phyloP scores from a whole-genome alignment of 208 protist genomes.

The Trypanosomatidae sp. region DNA sequence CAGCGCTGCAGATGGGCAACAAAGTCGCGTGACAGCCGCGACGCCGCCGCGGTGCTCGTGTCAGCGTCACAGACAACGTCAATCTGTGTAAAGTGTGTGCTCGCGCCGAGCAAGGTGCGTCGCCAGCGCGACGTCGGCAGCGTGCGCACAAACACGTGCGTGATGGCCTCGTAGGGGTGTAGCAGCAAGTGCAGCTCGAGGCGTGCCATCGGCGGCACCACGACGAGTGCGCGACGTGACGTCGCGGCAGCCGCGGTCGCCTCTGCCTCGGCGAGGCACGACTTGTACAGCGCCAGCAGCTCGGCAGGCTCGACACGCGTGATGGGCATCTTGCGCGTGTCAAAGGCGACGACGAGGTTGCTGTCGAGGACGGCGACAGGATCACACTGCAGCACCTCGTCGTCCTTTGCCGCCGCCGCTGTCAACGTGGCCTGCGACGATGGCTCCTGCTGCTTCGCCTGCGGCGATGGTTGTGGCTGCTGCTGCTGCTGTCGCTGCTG shows the following conservation, averaged over 20 bases:
- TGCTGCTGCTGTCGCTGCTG: not conserved
- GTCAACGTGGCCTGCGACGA: not conserved
- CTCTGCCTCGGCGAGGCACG: too few relatives aligned
- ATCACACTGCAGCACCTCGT: not conserved
- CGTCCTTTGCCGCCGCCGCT: not conserved
- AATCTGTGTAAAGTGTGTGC: slow-evolving; percentile 72
- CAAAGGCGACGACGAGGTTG: slow-evolving; percentile 37
- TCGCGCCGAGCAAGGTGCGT: slow-evolving; percentile 32
- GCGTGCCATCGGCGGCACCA: slow-evolving; percentile 60
- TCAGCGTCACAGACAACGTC: slow-evolving; percentile 40
- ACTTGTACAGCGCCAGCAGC: slow-evolving; percentile 22
- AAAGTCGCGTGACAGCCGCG: slow-evolving; percentile 29
- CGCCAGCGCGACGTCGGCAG: slow-evolving; percentile 57
- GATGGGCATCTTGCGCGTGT: slow-evolving; percentile 59
- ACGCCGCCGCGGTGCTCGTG: slow-evolving; percentile 2
- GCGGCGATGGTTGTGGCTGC: not conserved
- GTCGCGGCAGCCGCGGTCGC: too few relatives aligned
- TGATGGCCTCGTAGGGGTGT: slow-evolving; percentile 42
- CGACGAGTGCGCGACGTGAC: slow-evolving; percentile 7
- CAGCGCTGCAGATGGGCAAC: slow-evolving; percentile 61
- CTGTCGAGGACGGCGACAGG: slow-evolving; percentile 32
- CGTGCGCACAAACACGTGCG: slow-evolving; percentile 55
- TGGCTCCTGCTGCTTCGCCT: not conserved
- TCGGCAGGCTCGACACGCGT: slow-evolving; percentile 50
- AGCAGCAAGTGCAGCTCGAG: slow-evolving; percentile 80